phyloP scores from a whole-genome alignment of 164 flowering plant species.

The Paratinospora sagittata region DNA sequence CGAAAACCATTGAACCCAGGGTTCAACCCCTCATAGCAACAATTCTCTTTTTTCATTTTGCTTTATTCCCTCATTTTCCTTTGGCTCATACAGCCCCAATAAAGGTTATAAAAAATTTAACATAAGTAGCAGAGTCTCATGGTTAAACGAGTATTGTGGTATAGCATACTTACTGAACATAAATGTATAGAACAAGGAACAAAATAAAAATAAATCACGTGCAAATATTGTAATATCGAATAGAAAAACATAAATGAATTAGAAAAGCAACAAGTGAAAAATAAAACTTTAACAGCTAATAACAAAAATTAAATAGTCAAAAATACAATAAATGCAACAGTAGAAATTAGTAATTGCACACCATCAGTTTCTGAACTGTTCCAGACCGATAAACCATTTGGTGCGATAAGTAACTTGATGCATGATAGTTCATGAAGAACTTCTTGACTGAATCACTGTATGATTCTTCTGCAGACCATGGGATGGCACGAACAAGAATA shows the following conservation, averaged over 20 bases:
- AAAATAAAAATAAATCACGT: too few relatives aligned
- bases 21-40: neutral
- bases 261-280: neutral
- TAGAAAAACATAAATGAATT: neutral
- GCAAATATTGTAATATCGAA: neutral
- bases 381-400: constrained; percentile 79
- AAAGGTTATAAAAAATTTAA: neutral
- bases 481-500: constrained; percentile 87
- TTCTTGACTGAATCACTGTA: constrained; percentile 53
- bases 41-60: neutral
- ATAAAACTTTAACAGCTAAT: neutral
- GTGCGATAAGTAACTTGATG: constrained; percentile 78
- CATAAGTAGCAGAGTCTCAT: neutral
- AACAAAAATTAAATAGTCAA: neutral
- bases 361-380: constrained; percentile 74
- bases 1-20: neutral
- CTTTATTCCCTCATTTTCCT: neutral
- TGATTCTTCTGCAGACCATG: constrained; percentile 51
- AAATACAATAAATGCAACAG: neutral
- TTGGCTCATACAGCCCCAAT: too few relatives aligned
- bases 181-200: too few relatives aligned
- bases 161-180: too few relatives aligned
- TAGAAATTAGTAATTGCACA: constrained; percentile 19
- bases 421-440: constrained; percentile 67
- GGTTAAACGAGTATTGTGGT: neutral